A percentile compares a stretch with the other conserved stretches of the same genome.
phyloP scores from a whole-genome alignment of 371 early-diverging fungal species.

The Saksenaea vasiformis region DNA sequence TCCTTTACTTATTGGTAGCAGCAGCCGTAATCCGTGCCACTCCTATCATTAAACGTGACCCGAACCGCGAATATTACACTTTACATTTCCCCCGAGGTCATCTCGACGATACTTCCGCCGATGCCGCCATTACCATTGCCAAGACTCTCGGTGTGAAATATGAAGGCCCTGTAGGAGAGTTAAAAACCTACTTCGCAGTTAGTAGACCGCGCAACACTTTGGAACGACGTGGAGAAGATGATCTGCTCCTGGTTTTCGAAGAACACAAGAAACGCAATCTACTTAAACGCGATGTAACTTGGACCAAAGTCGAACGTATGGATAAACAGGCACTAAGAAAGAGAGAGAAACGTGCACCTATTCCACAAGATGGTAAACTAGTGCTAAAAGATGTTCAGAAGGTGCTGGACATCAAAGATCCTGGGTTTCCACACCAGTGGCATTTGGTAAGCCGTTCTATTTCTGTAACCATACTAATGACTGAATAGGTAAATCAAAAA shows the following conservation, averaged over 20 bases:
- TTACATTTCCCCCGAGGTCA: constrained; percentile 32
- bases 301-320: constrained; percentile 20
- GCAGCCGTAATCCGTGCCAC: background rate
- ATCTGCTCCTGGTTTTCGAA: constrained; percentile 18
- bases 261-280: constrained; percentile 10
- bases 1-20: background rate
- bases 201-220: constrained; percentile 32
- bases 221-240: constrained; percentile 17
- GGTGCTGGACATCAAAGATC: constrained; percentile 60
- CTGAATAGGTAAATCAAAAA: constrained; percentile 65
- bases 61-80: constrained; percentile 47
- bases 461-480: background rate
- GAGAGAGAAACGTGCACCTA: constrained; percentile 20
- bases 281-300: constrained; percentile 5
- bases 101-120: constrained; percentile 5
- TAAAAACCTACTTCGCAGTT: constrained; percentile 59
- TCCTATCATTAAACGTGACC: constrained; percentile 17
- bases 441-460: constrained; percentile 64
- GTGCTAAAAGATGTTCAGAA: constrained; percentile 22
- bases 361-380: constrained; percentile 14
- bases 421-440: constrained; percentile 79
- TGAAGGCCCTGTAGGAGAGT: constrained; percentile 64
- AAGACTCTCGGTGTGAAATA: constrained; percentile 41
- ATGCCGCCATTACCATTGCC: constrained; percentile 32
- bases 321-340: constrained; percentile 23